These are phyloP conservation scores for Plasmodium fragile DNA, from an alignment of 169 alveolate genomes.

Conservation along the genomic window DNA sequence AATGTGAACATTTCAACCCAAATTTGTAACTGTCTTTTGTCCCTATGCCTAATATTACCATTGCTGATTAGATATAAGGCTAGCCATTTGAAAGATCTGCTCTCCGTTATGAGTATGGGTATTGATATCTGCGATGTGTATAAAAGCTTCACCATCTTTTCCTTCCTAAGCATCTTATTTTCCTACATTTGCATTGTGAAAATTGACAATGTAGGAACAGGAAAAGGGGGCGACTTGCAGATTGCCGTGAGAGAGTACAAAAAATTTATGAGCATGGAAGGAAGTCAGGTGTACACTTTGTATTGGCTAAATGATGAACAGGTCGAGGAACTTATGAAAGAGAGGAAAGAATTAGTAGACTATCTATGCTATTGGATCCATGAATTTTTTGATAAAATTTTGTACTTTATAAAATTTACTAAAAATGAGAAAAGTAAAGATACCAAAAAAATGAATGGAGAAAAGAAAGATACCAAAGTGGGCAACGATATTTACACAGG, in stretches of 20 bases:
- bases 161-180: slow-evolving; percentile 58
- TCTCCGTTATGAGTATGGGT: slow-evolving; percentile 60
- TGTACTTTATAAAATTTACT: slow-evolving; percentile 53
- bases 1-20: slow-evolving; percentile 70
- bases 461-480: slow-evolving; percentile 32
- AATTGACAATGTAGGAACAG: slow-evolving; percentile 5
- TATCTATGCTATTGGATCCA: slow-evolving; percentile 62
- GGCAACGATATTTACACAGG: slow-evolving; percentile 67
- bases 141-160: slow-evolving; percentile 69
- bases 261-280: neutral
- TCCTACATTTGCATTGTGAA: slow-evolving; percentile 65
- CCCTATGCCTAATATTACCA: slow-evolving; percentile 67
- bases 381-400: slow-evolving; percentile 70
- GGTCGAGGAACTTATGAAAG: slow-evolving; percentile 5
- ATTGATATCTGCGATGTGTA: slow-evolving; percentile 69
- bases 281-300: neutral
- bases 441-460: slow-evolving; percentile 62
- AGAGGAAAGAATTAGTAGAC: slow-evolving; percentile 51
- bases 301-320: slow-evolving; percentile 15
- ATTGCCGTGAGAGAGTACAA: slow-evolving; percentile 20
- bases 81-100: slow-evolving; percentile 28
- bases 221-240: neutral
- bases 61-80: slow-evolving; percentile 55
- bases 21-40: slow-evolving; percentile 59
- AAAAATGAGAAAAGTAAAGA: slow-evolving; percentile 51